phyloP scores from a whole-genome alignment of 2,329 filamentous ascomycete genomes.

The Stagonosporopsis tanaceti region DNA sequence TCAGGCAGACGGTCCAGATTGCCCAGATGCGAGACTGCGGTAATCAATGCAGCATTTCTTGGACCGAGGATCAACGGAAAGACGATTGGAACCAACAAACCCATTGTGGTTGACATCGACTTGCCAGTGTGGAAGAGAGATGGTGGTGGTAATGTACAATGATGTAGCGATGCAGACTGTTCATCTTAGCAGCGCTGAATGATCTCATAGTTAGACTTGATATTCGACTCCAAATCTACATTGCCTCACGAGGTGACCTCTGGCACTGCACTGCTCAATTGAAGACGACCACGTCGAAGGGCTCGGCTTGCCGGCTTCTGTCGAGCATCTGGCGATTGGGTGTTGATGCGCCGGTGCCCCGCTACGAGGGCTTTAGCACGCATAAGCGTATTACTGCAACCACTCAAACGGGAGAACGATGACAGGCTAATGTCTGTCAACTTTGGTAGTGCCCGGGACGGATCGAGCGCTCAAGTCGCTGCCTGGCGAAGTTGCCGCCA shows the following conservation, averaged over 20 bases:
- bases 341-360: conserved; percentile 31
- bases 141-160: conserved; percentile 11
- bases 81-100: conserved; percentile 75
- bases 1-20: conserved; percentile 12
- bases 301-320: conserved; percentile 11
- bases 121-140: conserved; percentile 64
- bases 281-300: conserved; percentile 35
- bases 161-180: conserved; percentile 28
- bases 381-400: conserved; percentile 38
- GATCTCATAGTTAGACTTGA: conserved; percentile 32
- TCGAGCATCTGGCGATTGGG: conserved; percentile 25
- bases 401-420: conserved; percentile 31
- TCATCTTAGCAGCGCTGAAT: conserved; percentile 20
- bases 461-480: conserved; percentile 39
- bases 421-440: conserved; percentile 30
- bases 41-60: conserved; percentile 82
- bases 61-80: conserved; percentile 65
- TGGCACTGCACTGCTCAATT: conserved; percentile 22
- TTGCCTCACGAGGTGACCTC: conserved; percentile 8
- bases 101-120: conserved; percentile 84
- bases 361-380: conserved; percentile 30
- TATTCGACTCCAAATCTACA: conserved; percentile 6
- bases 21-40: conserved; percentile 67
- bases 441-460: conserved; percentile 36
- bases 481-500: conserved; percentile 44